Evolutionary conservation across 805 yeast genomes (phyloP).

Genomic region (Lipomyces lipofer): DNA sequence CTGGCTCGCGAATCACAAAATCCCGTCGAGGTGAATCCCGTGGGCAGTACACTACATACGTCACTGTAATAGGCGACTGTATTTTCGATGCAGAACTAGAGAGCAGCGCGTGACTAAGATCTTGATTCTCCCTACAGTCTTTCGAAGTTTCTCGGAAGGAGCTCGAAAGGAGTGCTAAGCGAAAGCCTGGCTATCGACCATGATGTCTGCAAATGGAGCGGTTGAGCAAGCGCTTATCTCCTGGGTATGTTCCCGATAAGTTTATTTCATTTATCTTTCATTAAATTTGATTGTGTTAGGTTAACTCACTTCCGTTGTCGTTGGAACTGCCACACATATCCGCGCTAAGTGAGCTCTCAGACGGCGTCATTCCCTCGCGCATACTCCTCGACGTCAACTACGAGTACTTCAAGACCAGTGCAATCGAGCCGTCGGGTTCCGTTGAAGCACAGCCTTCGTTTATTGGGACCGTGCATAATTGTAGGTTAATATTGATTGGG

Average conservation of each 20-base stretch:
- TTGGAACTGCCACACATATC: background rate
- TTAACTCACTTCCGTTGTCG: background rate
- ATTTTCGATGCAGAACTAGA: no score
- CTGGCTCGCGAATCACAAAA: no score
- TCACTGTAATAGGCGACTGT: no score
- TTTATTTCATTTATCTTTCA: background rate
- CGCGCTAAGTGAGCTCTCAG: constrained; percentile 8
- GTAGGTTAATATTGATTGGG: constrained; percentile 1
- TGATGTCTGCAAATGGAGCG: no score
- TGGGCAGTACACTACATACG: no score
- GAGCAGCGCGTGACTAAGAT: no score
- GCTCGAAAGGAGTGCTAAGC: no score
- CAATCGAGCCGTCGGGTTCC: constrained; percentile 1
- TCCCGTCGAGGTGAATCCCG: no score
- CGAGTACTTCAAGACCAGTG: constrained; percentile 7
- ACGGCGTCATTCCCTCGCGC: constrained; percentile 16
- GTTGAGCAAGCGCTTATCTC: constrained; percentile 7
- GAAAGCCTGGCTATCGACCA: no score
- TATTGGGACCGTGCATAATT: constrained; percentile 21
- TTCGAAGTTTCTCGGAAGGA: no score
- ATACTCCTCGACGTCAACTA: constrained; percentile 13
- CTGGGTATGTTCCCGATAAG: constrained; percentile 7
- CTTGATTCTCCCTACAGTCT: no score
- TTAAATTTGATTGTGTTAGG: background rate
- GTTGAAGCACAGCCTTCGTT: constrained; percentile 13